Conservation (phyloP, 139 green algal species). For the Tetradesmus obliquus region DNA sequence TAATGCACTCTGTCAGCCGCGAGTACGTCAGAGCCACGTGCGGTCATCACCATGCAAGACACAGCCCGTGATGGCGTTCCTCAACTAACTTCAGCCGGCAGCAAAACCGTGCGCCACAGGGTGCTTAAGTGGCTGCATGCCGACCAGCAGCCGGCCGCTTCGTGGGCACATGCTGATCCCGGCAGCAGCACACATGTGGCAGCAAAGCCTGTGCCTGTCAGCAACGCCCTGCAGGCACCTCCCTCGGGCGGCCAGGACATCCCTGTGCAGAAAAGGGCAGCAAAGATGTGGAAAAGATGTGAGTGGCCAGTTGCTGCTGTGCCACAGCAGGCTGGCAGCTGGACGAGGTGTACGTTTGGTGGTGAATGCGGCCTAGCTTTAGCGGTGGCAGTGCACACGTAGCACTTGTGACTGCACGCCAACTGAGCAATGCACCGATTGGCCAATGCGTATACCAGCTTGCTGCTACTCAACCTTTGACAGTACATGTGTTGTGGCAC, state of each 20-base stretch:
- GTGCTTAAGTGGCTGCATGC: slow-evolving; percentile 8
- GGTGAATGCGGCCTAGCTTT: too few relatives aligned
- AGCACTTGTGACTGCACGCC: too few relatives aligned
- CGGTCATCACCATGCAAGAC: neutral
- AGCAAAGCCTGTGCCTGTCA: neutral
- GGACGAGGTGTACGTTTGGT: too few relatives aligned
- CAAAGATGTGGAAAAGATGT: slow-evolving; percentile 30
- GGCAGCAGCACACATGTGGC: neutral
- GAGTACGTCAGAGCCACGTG: neutral
- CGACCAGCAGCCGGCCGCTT: neutral
- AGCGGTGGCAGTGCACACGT: too few relatives aligned
- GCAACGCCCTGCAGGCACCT: neutral
- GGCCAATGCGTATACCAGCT: too few relatives aligned
- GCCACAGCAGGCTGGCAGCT: neutral
- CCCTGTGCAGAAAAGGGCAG: neutral
- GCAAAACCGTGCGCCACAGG: neutral
- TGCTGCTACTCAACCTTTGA: too few relatives aligned
- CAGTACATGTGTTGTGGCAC: too few relatives aligned
- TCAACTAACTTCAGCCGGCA: neutral
- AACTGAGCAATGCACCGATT: too few relatives aligned
- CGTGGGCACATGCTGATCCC: neutral
- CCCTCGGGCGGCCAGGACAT: neutral
- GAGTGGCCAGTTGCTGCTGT: neutral
- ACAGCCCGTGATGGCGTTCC: neutral
- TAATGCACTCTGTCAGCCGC: neutral